Conservation (phyloP, 2,329 filamentous ascomycete species). For the Pleurostoma richardsiae region DNA sequence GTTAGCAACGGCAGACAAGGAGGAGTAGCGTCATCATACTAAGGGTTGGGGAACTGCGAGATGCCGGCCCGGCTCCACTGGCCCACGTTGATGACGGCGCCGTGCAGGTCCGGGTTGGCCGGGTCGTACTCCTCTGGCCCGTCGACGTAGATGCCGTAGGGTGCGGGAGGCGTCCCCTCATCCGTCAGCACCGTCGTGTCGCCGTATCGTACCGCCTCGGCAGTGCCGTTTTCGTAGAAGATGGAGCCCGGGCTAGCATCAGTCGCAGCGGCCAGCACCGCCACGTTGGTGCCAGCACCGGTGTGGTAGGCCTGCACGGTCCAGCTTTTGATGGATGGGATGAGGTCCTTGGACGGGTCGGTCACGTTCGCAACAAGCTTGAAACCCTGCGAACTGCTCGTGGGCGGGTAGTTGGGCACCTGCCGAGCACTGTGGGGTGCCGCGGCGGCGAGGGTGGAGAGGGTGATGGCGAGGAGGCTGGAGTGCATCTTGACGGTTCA, state of each 20-base stretch:
- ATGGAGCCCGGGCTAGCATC: constrained; percentile 17
- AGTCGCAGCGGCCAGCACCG: constrained; percentile 21
- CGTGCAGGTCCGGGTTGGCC: constrained; percentile 17
- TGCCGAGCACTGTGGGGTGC: constrained; percentile 43
- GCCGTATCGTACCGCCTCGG: constrained; percentile 21
- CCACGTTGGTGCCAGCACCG: constrained; percentile 33
- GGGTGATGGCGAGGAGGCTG: constrained; percentile 8
- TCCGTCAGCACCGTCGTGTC: constrained; percentile 32
- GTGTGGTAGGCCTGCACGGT: constrained; percentile 35
- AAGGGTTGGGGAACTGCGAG: constrained; percentile 25
- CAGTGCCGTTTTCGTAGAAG: constrained; percentile 47
- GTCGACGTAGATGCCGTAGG: constrained; percentile 28
- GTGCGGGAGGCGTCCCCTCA: constrained; percentile 29
- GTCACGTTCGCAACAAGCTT: constrained; percentile 39
- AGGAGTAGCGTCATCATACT: constrained; percentile 2
- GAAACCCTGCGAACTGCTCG: constrained; percentile 25
- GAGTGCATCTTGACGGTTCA: constrained; percentile 4
- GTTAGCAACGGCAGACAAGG: too few species aligned
- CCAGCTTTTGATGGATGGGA: constrained; percentile 32
- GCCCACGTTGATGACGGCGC: constrained; percentile 28
- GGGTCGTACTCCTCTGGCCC: constrained; percentile 7
- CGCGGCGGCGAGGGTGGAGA: constrained; percentile 5
- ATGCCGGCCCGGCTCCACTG: constrained; percentile 26
- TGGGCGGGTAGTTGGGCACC: constrained; percentile 45
- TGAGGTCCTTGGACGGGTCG: constrained; percentile 30